A percentile compares a stretch with the other conserved stretches of the same genome.
Conservation (phyloP, 768 basidiomycete genomes). For the Boletellus emodensis region DNA sequence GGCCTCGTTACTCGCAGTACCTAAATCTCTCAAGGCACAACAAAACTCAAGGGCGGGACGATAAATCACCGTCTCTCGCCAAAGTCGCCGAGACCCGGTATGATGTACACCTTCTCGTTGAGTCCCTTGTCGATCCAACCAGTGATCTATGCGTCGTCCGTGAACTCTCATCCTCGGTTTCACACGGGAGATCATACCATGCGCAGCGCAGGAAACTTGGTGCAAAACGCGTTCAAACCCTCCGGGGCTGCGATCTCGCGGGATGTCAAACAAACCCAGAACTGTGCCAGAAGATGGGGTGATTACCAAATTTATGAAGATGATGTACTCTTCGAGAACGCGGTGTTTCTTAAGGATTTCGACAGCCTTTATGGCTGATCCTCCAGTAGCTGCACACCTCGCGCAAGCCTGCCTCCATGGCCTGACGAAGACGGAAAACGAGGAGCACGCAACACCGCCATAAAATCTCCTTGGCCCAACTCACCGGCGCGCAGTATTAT, state of each 20-base stretch:
- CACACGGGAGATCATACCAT: slow-evolving; percentile 50
- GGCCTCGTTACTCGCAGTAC: slow-evolving; percentile 20
- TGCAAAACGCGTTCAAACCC: slow-evolving; percentile 78
- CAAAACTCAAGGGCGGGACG: too few relatives aligned
- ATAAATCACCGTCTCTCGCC: slow-evolving; percentile 74
- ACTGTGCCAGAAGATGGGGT: neutral
- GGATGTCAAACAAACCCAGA: neutral
- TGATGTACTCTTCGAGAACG: slow-evolving; percentile 91
- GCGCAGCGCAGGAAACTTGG: slow-evolving; percentile 67
- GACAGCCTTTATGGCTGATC: slow-evolving; percentile 96
- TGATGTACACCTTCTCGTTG: slow-evolving; percentile 87
- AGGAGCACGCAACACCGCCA: neutral
- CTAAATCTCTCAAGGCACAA: slow-evolving; percentile 3
- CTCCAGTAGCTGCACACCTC: slow-evolving; percentile 98
- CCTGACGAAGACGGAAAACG: slow-evolving; percentile 40
- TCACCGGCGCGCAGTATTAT: slow-evolving; percentile 95
- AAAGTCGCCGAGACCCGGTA: slow-evolving; percentile 96
- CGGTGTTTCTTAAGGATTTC: slow-evolving; percentile 90
- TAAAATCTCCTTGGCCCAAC: slow-evolving; percentile 36
- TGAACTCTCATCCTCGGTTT: neutral
- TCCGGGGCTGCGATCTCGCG: slow-evolving; percentile 83
- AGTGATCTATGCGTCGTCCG: slow-evolving; percentile 58
- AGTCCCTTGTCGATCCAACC: slow-evolving; percentile 95
- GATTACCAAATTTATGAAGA: slow-evolving; percentile 87
- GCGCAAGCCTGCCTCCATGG: slow-evolving; percentile 95